phyloP scores from a whole-genome alignment of 225 moss, liverwort and hornwort species.

The Pseudisothecium myosuroides region DNA sequence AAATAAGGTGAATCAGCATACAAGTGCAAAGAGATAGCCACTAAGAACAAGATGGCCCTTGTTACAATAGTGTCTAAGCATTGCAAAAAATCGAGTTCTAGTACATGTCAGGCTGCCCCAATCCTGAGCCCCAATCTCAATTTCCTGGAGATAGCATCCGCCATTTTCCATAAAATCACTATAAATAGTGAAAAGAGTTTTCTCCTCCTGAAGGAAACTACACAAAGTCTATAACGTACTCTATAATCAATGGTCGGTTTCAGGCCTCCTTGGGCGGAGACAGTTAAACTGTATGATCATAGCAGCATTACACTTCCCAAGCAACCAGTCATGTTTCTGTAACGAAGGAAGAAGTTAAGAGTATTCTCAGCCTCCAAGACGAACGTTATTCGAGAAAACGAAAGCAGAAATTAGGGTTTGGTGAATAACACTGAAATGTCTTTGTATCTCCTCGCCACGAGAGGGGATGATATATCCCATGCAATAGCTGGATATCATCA shows the following conservation, averaged over 20 bases:
- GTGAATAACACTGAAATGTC: background rate
- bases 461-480: background rate
- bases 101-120: background rate
- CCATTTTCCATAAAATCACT: background rate
- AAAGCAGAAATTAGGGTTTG: background rate
- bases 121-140: background rate
- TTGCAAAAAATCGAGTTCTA: background rate
- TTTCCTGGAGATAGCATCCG: background rate
- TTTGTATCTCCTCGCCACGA: background rate
- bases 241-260: background rate
- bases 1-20: background rate
- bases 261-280: background rate
- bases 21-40: background rate
- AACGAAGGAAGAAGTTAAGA: background rate
- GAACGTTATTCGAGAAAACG: background rate
- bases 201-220: background rate
- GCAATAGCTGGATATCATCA: background rate
- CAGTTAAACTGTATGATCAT: background rate
- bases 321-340: background rate
- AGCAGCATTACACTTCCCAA: background rate
- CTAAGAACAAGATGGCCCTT: background rate
- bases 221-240: background rate
- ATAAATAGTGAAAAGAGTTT: background rate
- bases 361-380: background rate
- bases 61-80: background rate